Base-by-base conservation (phyloP, 768 basidiomycete species). In the Infundibulicybe gibba region DNA sequence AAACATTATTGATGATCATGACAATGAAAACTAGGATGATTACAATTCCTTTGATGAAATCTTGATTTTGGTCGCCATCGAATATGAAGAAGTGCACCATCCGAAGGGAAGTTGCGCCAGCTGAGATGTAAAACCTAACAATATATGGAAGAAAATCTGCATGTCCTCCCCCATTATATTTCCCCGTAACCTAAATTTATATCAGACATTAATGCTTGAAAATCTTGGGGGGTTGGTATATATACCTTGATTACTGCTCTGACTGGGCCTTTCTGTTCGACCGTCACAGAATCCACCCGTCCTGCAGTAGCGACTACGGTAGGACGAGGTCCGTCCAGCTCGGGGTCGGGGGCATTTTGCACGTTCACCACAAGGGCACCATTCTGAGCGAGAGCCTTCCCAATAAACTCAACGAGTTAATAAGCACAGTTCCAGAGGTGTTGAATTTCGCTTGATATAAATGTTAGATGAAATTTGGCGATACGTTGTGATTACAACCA, bases 11-110 rank as follows among this genome's bases (percentile, higher is more conserved):
- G 14, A 16, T 32, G 45, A 17, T 20, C 31, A 5, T 16, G 14
- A 20, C n/a, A 11, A 35, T 31, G 12, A 31, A 32, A 49, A 13
- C 21, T 32, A 15, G 17, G 21, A 38, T 30, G 43, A 52, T 37
- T 35, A 64, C 64, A 32, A 70, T 53, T 25, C 66, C 66, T 52
- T 66, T 68, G 51, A 70, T 66, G 43, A 70, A 70, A 41, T 69
- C 67, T 19, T 63, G 63, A 32, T 50, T 59, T 52, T 70, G 67
- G 41, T 70, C 67, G 3, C 61, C 67, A 37, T 70, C 67, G 44
- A 58, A 70, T 4, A 68, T 64, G 49, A 70, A 70, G 55, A 70
- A 70, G 48, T 70, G 66, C 10, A 62, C 63, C 37, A 65, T 58
- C 20, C 66, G 53, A 4, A 68, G 30, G 4, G 64, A 44, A 0